Evolutionary conservation across 331 rosid genomes (phyloP), one percentile per base, ranked within the genome.

Genomic region (Dryas integrifolia): DNA sequence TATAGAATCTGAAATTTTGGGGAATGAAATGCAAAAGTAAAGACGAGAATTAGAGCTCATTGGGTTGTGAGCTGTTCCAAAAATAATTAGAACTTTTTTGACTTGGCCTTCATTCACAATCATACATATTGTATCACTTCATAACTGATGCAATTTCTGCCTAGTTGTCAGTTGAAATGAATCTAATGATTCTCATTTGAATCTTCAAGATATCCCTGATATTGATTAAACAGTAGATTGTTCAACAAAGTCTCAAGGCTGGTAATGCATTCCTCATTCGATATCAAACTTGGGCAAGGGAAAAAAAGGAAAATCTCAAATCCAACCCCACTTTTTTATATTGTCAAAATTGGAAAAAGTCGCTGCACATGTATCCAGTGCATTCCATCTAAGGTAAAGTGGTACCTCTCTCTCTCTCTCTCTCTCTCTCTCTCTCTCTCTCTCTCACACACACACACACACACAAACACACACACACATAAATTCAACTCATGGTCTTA

Each of bases 71-170:
- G 39, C 45, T 16, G 30, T 50, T 39, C n/a, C 24, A 69, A 51
- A n/a, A 69, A 15, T 51, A 52, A 52, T 35, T 8, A 35, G 16
- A 68, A 7, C 14, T 68, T 44, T 18, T 18, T 12, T 50, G 62
- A 55, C 46, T 21, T 58, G 61, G 16, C 58, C 59, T 52, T 72
- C 60, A 48, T 10, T 75, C 8, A 71, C 6, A 47, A 41, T 15
- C 43, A 43, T 64, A 52, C 38, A 0, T 11, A 50, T 35, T 16
- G 15, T 50, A 58, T 58, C 24, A 49, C 47, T 7, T 41, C 70
- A 68, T 26, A 65, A 72, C 18, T 49, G 46, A 65, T 67, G 16
- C 62, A 58, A 38, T 51, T 38, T 39, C 77, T 67, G 47, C 47
- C 70, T 70, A 73, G 71, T 51, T 69, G 40, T 68, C 56, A 56